These are phyloP conservation scores for Micractinium conductrix DNA, from an alignment of 139 green algal species.

Conservation along the genomic window DNA sequence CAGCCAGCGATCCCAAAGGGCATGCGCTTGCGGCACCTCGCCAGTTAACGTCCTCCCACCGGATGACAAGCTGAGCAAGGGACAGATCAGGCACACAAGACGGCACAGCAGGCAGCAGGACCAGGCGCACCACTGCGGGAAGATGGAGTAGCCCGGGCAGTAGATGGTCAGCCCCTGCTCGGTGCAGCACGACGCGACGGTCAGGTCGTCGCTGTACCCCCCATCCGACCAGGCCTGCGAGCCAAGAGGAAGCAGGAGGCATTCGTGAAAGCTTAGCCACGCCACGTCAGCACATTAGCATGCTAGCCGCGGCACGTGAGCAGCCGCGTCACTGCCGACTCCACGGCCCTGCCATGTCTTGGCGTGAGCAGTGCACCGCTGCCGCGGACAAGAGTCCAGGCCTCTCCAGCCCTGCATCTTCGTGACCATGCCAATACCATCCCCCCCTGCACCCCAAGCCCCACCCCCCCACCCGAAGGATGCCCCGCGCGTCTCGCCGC, in stretches of 20 bases:
- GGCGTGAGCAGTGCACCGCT: too few species aligned
- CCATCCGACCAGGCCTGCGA: slow-evolving; percentile 21
- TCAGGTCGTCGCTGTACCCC: slow-evolving; percentile 82
- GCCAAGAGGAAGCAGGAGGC: not conserved
- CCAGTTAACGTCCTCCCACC: slow-evolving; percentile 91
- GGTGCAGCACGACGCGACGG: slow-evolving; percentile 71
- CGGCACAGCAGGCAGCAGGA: not conserved
- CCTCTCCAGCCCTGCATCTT: too few species aligned
- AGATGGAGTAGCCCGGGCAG: slow-evolving; percentile 73
- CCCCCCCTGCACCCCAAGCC: too few species aligned
- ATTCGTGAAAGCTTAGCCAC: too few species aligned
- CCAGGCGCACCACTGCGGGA: slow-evolving; percentile 74
- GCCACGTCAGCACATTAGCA: not conserved
- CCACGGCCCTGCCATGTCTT: too few species aligned
- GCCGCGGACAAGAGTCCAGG: too few species aligned
- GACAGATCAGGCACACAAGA: not conserved
- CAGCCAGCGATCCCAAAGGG: too few species aligned
- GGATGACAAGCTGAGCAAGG: slow-evolving; percentile 82
- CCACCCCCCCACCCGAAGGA: slow-evolving; percentile 56
- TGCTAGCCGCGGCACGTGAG: not conserved
- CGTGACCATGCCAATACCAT: too few species aligned
- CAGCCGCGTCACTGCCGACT: too few species aligned
- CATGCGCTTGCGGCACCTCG: slow-evolving; percentile 91
- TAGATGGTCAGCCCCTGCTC: slow-evolving; percentile 64
- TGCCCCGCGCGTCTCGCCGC: slow-evolving; percentile 55